Conservation (phyloP, 345 rosid species). For the sweet orange (Citrus sinensis) region DVS_A1.0 CM039163.1:50967001-50967500, state of each 20-base stretch:
- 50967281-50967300: not conserved
- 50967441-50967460: not conserved
- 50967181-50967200: too few relatives aligned
- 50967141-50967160: slow-evolving; percentile 57
- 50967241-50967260: too few relatives aligned
- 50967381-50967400: too few relatives aligned
- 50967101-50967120: slow-evolving; percentile 91
- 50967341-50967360: not conserved
- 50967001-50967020: slow-evolving; percentile 90
- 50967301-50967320: too few relatives aligned
- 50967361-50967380: not conserved
- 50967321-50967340: not conserved
- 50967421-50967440: not conserved
- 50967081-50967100: slow-evolving; percentile 72
- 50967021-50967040: slow-evolving; percentile 65
- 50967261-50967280: not conserved
- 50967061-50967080: slow-evolving; percentile 71
- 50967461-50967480: not conserved
- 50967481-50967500: not conserved
- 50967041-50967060: slow-evolving; percentile 69
- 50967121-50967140: slow-evolving; percentile 70
- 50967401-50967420: not conserved
- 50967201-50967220: too few relatives aligned
- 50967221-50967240: too few relatives aligned
- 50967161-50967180: not conserved